Percentiles rank a stretch among this genome's conserved stretches.
Conservation (phyloP, 2,329 filamentous ascomycete species). For the Xylariaceae sp. region DNA sequence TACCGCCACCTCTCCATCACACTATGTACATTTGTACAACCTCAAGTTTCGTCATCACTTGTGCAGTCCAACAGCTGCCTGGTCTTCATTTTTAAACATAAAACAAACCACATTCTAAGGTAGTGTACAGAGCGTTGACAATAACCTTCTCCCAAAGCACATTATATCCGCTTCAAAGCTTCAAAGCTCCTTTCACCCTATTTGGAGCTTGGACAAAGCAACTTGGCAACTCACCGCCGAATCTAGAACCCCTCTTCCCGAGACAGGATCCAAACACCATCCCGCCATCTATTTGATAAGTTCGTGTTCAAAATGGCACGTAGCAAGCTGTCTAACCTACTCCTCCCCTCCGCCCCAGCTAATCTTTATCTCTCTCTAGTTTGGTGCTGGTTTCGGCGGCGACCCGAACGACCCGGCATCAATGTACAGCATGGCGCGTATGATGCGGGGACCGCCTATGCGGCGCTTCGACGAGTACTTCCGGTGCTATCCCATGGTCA, state of each 20-base stretch:
- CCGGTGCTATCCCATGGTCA: constrained; percentile 89
- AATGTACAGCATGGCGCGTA: constrained; percentile 45
- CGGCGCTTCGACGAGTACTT: constrained; percentile 98
- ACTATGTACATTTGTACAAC: neutral
- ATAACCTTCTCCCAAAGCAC: neutral
- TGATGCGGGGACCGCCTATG: constrained; percentile 43
- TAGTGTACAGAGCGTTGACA: neutral
- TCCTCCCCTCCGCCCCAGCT: neutral
- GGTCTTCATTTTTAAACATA: too few species aligned
- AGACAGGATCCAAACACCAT: constrained; percentile 11
- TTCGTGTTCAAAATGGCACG: constrained; percentile 14
- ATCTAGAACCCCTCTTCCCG: constrained; percentile 1
- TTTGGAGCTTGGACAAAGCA: neutral
- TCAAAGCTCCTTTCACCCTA: neutral
- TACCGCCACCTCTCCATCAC: too few species aligned
- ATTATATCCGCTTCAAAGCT: neutral
- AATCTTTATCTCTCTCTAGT: constrained; percentile 23
- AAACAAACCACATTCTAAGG: too few species aligned
- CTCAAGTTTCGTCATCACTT: neutral
- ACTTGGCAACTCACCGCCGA: constrained; percentile 1
- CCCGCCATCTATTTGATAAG: neutral
- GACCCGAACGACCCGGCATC: constrained; percentile 45
- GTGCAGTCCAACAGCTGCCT: constrained; percentile 12
- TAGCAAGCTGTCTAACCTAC: neutral
- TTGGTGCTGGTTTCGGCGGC: constrained; percentile 37